These are phyloP conservation scores for Cryptococcus hybrid DNA, from an alignment of 1,284 basidiomycete species.

Conservation along the genomic window DNA sequence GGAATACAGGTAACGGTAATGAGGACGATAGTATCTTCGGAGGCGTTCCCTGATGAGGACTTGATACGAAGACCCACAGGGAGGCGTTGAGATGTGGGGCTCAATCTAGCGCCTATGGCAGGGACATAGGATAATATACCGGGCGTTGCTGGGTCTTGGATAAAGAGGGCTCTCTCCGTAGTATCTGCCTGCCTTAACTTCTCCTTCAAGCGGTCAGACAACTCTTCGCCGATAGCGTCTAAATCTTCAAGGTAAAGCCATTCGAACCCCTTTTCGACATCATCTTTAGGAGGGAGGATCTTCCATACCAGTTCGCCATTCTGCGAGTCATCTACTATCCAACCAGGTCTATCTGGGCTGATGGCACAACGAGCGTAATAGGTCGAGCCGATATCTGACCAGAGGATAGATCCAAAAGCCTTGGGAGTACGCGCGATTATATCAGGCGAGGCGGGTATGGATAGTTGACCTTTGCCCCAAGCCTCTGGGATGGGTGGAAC, in stretches of 20 bases:
- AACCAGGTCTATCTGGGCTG: constrained; percentile 11
- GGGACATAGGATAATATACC: constrained; percentile 18
- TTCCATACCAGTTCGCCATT: not conserved
- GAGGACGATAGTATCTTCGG: not conserved
- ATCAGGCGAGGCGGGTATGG: constrained; percentile 4
- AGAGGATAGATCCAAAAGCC: constrained; percentile 30
- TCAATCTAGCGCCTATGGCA: constrained; percentile 1
- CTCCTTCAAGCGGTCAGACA: constrained; percentile 3
- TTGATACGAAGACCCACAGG: constrained; percentile 14
- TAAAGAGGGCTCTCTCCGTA: constrained; percentile 1
- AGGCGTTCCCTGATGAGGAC: not conserved
- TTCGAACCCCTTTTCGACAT: constrained; percentile 9
- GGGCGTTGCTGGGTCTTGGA: constrained; percentile 16
- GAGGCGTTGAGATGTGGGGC: constrained; percentile 1
- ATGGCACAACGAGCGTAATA: constrained; percentile 31
- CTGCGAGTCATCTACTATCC: constrained; percentile 8
- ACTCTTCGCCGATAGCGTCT: not conserved
- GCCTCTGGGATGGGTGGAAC: not conserved
- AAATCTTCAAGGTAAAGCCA: constrained; percentile 15
- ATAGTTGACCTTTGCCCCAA: constrained; percentile 5
- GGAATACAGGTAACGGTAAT: not conserved
- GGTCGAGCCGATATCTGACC: constrained; percentile 31
- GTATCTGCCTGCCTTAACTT: constrained; percentile 3
- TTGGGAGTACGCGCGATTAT: constrained; percentile 1
- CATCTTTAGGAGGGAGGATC: not conserved